Evolutionary conservation across 2,329 filamentous ascomycete species (phyloP), one percentile per base, ranked within the genome.

Genomic region (Tricladium varicosporioides): DNA sequence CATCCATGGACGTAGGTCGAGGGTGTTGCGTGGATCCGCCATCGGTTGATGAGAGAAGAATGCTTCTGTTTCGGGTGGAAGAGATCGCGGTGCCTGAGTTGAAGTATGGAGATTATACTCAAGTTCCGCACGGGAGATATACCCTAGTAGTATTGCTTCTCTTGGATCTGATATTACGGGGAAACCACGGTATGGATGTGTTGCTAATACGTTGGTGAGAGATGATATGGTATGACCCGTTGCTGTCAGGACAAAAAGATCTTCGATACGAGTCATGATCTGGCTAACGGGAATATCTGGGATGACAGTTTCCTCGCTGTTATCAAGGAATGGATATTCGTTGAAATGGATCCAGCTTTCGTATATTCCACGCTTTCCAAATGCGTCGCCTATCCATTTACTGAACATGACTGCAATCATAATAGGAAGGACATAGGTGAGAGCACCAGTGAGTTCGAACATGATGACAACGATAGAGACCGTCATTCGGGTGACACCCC

Each of bases 381-480:
- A 92, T 50, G 92, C 93, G 72, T 99, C 94, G 68, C 92, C 94
- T 22, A 96, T 91, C 94, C 94, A 99, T 76, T 99, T 99, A 61
- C 90, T 90, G 46, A 97, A 81, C 92, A 99, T 96, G 69, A 99
- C 94, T 45, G 92, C 92, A 62, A 99, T 90, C 94, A 99, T 99
- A 73, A 97, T 99, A 54, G 94, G 94, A 7, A 99, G 84, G 49
- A 99, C 93, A 70, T 97, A 97, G 0, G 92, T 96, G 27, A 99
- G 81, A 1, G 94, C 94, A 52, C 94, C 94, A 0, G 94, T 99
- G 55, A 99, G 86, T 76, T 99, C 94, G 69, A 99, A 99, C 89
- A 97, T 97, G 75, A 99, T 99, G 68, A 97, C 94, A 4, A 99
- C 93, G 64, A 99, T 97, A 11, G 92, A 97, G 10, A 97, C 92